Base-by-base conservation (phyloP, 305 asterid species). In the Fraxinus floribunda region DNA sequence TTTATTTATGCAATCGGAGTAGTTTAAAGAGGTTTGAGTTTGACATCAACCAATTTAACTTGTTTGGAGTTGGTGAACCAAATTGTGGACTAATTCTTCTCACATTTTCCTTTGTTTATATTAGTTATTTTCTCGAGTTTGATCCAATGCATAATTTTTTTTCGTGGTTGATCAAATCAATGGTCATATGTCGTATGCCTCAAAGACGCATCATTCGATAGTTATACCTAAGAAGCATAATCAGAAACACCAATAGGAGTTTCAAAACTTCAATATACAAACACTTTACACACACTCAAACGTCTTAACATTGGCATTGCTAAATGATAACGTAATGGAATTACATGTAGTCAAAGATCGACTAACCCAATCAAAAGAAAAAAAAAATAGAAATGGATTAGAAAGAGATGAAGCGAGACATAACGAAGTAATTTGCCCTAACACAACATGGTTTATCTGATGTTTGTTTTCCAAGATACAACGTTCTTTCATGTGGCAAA, bases 101-200 rank as follows among this genome's bases (percentile, higher is more conserved):
- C 16, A 41, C 52, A 41, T 41, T 41, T 41, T 41, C 16, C 16
- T 0, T 7, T 57, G 0, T 4, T n/a, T 18, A n/a, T 18, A 18
- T n/a, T 15, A 16, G 22, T 6, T n/a, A 57, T 4, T 57, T 2
- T 46, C 1, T 46, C 55, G 3, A 66, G 18, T 66, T 26, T 10
- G 35, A 26, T 6, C 2, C 9, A 57, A 49, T 57, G 68, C 11
- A 18, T 57, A 18, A 57, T 5, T 18, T 57, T 5, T 55, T 7
- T 16, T 26, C 26, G 1, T 2, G 7, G 68, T 18, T 57, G 68
- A 57, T 18, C 3, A 3, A 20, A 77, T 91, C 89, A 95, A 4
- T 97, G 93, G 84, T 90, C 94, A 88, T 90, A 89, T 8, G 98
- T 91, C 99, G 93, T 96, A 75, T 96, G 98, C 83, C 97, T 91